These are phyloP conservation scores for Colletotrichum lini DNA, from an alignment of 2,329 filamentous ascomycete genomes.

Conservation along the genomic window DNA sequence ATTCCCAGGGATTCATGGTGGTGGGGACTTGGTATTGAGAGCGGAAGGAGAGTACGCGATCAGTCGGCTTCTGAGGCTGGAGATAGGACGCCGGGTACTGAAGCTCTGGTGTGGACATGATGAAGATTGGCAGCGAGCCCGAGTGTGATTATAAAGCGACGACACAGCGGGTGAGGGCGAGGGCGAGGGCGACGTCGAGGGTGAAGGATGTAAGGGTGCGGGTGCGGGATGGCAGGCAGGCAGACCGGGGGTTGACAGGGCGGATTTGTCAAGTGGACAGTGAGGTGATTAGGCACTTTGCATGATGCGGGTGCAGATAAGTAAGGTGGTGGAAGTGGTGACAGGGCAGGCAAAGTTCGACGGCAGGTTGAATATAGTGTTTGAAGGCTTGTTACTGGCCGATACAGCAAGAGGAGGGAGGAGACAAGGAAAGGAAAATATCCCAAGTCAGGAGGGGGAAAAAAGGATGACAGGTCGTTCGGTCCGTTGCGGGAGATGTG, in stretches of 20 bases:
- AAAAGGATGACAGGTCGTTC: conserved; percentile 31
- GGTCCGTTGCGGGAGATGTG: conserved; percentile 17
- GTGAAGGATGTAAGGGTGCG: background rate
- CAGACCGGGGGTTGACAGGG: conserved; percentile 15
- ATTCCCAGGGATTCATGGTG: conserved; percentile 54
- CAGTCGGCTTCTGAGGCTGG: conserved; percentile 24
- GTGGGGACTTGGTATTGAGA: conserved; percentile 28
- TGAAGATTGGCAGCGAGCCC: conserved; percentile 12
- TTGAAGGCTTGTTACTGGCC: background rate
- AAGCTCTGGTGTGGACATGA: conserved; percentile 28
- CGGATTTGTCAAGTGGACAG: conserved; percentile 6
- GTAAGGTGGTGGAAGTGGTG: background rate
- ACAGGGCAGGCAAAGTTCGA: conserved; percentile 8
- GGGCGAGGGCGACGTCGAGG: background rate
- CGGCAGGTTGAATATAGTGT: background rate
- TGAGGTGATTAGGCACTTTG: conserved; percentile 27
- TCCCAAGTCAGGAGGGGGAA: background rate
- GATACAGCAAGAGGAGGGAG: too few species aligned
- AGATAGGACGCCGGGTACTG: conserved; percentile 10
- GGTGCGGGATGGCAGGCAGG: background rate
- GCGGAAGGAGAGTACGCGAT: conserved; percentile 34
- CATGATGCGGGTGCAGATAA: conserved; percentile 24
- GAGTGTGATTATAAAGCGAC: conserved; percentile 30
- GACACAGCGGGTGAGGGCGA: background rate
- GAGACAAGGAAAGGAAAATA: background rate